Evolutionary conservation across 2,329 filamentous ascomycete species (phyloP).

Genomic region (Botrytis aclada): DNA sequence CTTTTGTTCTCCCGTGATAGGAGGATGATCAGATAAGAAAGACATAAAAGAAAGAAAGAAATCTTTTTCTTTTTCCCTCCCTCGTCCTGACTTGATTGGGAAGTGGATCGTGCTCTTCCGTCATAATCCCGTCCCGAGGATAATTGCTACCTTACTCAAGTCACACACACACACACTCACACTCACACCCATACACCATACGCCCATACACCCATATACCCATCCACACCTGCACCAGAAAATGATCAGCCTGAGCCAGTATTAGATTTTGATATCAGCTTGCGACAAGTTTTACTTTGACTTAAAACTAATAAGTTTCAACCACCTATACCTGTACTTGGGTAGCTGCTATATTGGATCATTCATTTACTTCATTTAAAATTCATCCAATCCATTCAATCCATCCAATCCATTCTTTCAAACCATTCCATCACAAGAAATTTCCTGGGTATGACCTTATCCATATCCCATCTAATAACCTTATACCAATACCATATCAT

Average conservation of each 20-base stretch:
- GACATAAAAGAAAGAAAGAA: neutral
- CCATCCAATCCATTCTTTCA: neutral
- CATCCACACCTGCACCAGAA: neutral
- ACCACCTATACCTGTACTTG: neutral
- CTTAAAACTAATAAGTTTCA: neutral
- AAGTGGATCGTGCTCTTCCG: constrained; percentile 1
- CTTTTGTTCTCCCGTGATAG: neutral
- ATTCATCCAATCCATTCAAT: neutral
- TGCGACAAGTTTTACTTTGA: neutral
- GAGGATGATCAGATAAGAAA: neutral
- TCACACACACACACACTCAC: neutral
- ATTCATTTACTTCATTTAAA: neutral
- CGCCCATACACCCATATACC: too few relatives aligned
- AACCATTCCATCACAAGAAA: neutral
- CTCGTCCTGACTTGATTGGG: neutral
- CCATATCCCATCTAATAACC: neutral
- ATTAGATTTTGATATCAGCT: constrained; percentile 1
- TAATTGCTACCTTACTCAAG: neutral
- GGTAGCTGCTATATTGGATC: neutral
- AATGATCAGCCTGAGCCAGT: neutral
- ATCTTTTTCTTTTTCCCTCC: neutral
- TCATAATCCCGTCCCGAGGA: neutral
- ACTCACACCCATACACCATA: too few relatives aligned
- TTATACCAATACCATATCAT: neutral
- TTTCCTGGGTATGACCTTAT: neutral